phyloP scores from a whole-genome alignment of 768 basidiomycete genomes.

The Mycena galericulata region DNA sequence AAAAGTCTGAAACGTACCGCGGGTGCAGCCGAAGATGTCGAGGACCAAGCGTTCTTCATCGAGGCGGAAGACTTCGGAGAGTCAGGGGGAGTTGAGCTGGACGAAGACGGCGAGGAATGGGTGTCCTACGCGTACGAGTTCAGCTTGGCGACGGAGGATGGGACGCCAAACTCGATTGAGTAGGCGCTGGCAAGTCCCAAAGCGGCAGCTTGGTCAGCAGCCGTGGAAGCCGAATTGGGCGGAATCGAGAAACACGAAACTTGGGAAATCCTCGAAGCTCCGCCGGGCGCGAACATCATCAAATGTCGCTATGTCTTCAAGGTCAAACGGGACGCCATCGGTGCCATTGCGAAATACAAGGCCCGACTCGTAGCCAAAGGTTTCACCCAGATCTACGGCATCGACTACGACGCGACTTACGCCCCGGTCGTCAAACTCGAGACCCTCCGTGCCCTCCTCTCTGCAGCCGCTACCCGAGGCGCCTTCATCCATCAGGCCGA shows the following conservation, averaged over 20 bases:
- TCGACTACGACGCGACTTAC: too few species aligned
- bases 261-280: constrained; percentile 40
- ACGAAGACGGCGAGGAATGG: constrained; percentile 5
- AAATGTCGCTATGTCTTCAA: constrained; percentile 36
- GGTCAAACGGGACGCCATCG: constrained; percentile 32
- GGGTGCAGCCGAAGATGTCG: background rate
- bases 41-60: background rate
- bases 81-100: constrained; percentile 16
- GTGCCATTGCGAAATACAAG: too few species aligned
- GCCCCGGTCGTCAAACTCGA: constrained; percentile 41
- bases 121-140: constrained; percentile 6
- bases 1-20: background rate
- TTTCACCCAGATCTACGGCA: too few species aligned
- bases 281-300: constrained; percentile 41
- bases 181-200: constrained; percentile 33
- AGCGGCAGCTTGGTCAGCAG: constrained; percentile 30
- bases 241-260: constrained; percentile 36
- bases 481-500: background rate
- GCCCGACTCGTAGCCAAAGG: too few species aligned
- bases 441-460: constrained; percentile 37
- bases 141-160: background rate
- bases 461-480: constrained; percentile 24
- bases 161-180: constrained; percentile 37
- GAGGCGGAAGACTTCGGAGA: too few species aligned
- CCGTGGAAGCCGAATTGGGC: constrained; percentile 27